These are phyloP conservation scores for Backusella tarrabulga DNA, from an alignment of 192 early-diverging fungal genomes.

Conservation along the genomic window DNA sequence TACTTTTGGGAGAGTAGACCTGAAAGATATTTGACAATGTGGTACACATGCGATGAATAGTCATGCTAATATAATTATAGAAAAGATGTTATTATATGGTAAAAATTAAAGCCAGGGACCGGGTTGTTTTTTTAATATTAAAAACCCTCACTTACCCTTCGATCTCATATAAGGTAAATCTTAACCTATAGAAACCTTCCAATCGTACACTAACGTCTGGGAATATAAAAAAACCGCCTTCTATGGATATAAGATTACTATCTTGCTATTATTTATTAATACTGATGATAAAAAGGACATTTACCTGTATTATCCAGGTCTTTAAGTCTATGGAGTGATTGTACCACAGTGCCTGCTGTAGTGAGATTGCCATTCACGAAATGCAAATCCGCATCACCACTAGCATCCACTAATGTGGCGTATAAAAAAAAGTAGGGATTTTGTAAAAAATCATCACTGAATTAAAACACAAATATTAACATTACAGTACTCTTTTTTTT, in stretches of 20 bases:
- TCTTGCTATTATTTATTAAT: background rate
- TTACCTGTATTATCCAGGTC: constrained; percentile 71
- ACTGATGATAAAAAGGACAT: background rate
- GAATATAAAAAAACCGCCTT: constrained; percentile 94
- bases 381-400: constrained; percentile 78
- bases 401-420: constrained; percentile 77
- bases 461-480: background rate
- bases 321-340: constrained; percentile 84
- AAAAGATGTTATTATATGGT: constrained; percentile 19
- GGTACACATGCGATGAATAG: constrained; percentile 60
- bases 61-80: constrained; percentile 46
- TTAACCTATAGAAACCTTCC: constrained; percentile 81
- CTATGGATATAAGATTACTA: constrained; percentile 22
- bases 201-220: constrained; percentile 92
- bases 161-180: constrained; percentile 91
- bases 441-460: constrained; percentile 44
- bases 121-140: background rate
- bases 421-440: constrained; percentile 97
- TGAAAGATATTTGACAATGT: constrained; percentile 78
- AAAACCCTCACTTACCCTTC: constrained; percentile 47
- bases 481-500: constrained; percentile 6
- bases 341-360: constrained; percentile 92
- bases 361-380: constrained; percentile 87
- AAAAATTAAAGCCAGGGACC: constrained; percentile 1
- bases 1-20: constrained; percentile 81